These are phyloP conservation scores for Brettanomyces custersianus DNA, from an alignment of 805 yeast genomes.

Conservation along the genomic window DNA sequence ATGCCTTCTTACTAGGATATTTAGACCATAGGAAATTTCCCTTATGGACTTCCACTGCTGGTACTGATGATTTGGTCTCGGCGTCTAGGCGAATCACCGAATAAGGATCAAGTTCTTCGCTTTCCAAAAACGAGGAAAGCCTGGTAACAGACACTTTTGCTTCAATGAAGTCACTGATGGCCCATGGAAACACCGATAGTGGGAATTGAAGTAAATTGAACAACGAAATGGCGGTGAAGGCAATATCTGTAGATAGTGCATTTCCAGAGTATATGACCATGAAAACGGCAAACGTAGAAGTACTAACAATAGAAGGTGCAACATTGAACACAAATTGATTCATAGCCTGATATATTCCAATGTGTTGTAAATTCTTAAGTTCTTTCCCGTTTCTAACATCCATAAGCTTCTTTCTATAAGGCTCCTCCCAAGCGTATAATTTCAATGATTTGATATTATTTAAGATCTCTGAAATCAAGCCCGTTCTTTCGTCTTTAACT, in stretches of 20 bases:
- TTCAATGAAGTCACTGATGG: conserved; percentile 72
- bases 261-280: conserved; percentile 37
- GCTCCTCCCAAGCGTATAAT: conserved; percentile 87
- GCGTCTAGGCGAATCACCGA: conserved; percentile 37
- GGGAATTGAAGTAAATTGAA: conserved; percentile 87
- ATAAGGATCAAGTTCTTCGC: conserved; percentile 70
- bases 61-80: conserved; percentile 30
- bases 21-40: conserved; percentile 73
- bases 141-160: conserved; percentile 74
- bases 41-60: conserved; percentile 46
- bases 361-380: conserved; percentile 57
- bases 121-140: conserved; percentile 57
- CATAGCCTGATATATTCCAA: conserved; percentile 62
- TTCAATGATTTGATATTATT: conserved; percentile 86
- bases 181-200: conserved; percentile 80
- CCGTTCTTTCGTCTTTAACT: conserved; percentile 79
- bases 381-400: conserved; percentile 81
- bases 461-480: conserved; percentile 74
- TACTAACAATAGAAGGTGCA: conserved; percentile 81
- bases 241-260: conserved; percentile 79
- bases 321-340: conserved; percentile 67
- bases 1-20: conserved; percentile 57
- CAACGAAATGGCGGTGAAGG: conserved; percentile 78
- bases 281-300: conserved; percentile 81
- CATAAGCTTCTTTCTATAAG: conserved; percentile 62